Conservation (phyloP, 2,329 filamentous ascomycete species). For the Pseudocercospora fuligena region DNA sequence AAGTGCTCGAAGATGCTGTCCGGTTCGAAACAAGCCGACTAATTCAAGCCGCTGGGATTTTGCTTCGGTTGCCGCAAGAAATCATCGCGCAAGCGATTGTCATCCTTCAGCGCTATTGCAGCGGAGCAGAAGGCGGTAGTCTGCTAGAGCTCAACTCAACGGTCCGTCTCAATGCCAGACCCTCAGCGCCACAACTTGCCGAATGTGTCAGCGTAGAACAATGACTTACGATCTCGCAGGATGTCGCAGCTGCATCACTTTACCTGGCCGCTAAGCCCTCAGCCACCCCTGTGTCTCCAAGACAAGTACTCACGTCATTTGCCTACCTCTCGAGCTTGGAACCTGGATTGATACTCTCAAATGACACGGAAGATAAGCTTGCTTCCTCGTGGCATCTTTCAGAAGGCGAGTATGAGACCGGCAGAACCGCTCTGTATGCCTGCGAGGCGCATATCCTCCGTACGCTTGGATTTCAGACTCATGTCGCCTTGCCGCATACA, state of each 20-base stretch:
- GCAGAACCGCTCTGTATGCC: constrained; percentile 68
- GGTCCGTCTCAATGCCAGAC: constrained; percentile 41
- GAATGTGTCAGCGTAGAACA: neutral
- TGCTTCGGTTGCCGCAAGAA: constrained; percentile 83
- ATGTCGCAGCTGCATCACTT: constrained; percentile 78
- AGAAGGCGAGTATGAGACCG: constrained; percentile 71
- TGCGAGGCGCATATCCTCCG: constrained; percentile 79
- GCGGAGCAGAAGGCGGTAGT: constrained; percentile 60
- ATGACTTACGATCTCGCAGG: constrained; percentile 53
- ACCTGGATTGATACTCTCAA: constrained; percentile 55
- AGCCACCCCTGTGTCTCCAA: constrained; percentile 72
- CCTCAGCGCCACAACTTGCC: neutral
- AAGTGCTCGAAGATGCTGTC: constrained; percentile 72
- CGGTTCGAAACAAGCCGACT: constrained; percentile 74
- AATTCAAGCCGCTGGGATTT: constrained; percentile 77
- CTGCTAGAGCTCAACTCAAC: constrained; percentile 58
- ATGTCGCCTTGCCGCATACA: constrained; percentile 83
- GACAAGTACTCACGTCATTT: constrained; percentile 84
- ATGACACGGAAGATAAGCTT: constrained; percentile 14
- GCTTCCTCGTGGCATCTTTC: constrained; percentile 61
- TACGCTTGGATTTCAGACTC: constrained; percentile 78
- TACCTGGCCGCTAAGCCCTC: constrained; percentile 86
- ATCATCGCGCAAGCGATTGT: constrained; percentile 85
- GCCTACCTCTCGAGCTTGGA: constrained; percentile 72
- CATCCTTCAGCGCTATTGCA: constrained; percentile 79